Evolutionary conservation across 345 rosid genomes (phyloP), one percentile per base, ranked within the genome.

Genomic region (Brassica cretica): DNA sequence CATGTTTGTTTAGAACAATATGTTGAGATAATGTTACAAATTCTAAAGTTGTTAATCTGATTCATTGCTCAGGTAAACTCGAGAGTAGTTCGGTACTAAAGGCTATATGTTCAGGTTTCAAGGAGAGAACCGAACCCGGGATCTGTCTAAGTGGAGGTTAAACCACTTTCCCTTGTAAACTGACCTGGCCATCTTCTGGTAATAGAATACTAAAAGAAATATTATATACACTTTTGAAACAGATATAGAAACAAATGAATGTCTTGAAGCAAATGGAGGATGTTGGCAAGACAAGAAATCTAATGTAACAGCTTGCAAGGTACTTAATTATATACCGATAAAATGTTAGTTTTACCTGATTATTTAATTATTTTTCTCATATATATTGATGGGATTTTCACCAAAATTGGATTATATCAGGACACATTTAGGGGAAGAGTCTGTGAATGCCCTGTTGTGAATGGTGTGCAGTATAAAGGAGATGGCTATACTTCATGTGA

Each of bases 361-460:
- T 24, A 10, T 59, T 1, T 24, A 21, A 58, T 11, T 6, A 1
- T n/a, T 29, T 3, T 33, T 30, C 67, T 16, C 15, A 35, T 35
- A 16, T 7, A 16, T 35, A 64, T 16, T 64, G 25, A 64, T 64
- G 11, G n/a, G n/a, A 6, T 32, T 33, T 64, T 19, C 32, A 72
- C 5, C 10, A 68, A 73, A 61, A 24, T 27, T 64, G 53, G 75
- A 69, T 79, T 68, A 18, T 44, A 15, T 77, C 76, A 95, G 98
- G 99, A 96, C 74, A 96, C 99, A 62, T 96, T 91, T 77, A 91
- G 99, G 60, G 99, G 99, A 82, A 86, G 98, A 71, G 89, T 93
- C 3, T 96, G 99, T 32, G 92, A 96, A 70, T 96, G 99, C 70
- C 99, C 99, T 49, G 73, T 73, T 19, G 93, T 93, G 21, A 86